phyloP scores from a whole-genome alignment of 1,284 basidiomycete species.

The Ustilago curta region DNA sequence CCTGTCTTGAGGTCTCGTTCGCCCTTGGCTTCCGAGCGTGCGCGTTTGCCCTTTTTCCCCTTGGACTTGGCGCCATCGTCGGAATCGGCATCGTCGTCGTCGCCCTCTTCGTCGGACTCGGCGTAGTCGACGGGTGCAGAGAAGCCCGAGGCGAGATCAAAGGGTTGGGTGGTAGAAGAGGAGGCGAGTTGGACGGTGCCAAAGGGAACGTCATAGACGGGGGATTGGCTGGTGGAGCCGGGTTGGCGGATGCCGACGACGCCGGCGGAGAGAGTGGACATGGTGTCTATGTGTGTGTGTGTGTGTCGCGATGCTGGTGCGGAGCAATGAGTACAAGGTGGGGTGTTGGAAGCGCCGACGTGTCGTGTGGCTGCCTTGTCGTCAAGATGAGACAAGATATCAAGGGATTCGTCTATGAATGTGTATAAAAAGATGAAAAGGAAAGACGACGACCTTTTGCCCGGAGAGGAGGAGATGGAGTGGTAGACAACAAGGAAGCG shows the following conservation, averaged over 20 bases:
- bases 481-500: too few relatives aligned
- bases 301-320: too few relatives aligned
- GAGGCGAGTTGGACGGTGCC: conserved; percentile 59
- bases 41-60: conserved; percentile 40
- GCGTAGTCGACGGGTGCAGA: conserved; percentile 36
- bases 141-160: conserved; percentile 41
- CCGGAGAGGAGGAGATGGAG: too few relatives aligned
- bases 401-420: too few relatives aligned
- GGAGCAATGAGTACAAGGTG: too few relatives aligned
- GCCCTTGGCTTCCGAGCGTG: conserved; percentile 53
- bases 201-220: conserved; percentile 59
- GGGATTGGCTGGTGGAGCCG: conserved; percentile 27
- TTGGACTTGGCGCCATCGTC: conserved; percentile 44
- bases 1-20: conserved; percentile 73
- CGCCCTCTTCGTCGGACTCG: conserved; percentile 48
- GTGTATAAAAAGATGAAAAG: too few relatives aligned
- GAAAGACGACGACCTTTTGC: too few relatives aligned
- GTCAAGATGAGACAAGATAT: too few relatives aligned
- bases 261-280: conserved; percentile 39
- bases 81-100: conserved; percentile 45
- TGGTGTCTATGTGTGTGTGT: conserved; percentile 1
- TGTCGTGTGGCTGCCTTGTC: too few relatives aligned
- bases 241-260: conserved; percentile 37
- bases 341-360: too few relatives aligned
- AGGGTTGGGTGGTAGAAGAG: conserved; percentile 20